Evolutionary conservation across 75 land plant species (phyloP).

Genomic region (Pinus albicaulis): DNA sequence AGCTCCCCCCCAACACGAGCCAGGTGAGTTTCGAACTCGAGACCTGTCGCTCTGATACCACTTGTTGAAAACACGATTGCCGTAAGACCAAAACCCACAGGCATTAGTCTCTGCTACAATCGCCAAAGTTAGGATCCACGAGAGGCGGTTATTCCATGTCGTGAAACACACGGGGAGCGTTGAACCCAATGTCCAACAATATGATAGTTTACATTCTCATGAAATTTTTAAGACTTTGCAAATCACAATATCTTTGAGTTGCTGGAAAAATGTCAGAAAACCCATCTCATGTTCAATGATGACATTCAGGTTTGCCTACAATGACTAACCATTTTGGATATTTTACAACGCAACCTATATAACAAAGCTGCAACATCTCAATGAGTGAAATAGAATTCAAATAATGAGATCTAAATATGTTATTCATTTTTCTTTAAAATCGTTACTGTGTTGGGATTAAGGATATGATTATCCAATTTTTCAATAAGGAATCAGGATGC

Average conservation of each 20-base stretch:
- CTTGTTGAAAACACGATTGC: too few species aligned
- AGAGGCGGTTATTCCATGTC: too few species aligned
- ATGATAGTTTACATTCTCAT: too few species aligned
- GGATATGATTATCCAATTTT: not conserved
- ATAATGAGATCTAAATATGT: not conserved
- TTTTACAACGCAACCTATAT: not conserved
- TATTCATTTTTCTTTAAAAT: not conserved
- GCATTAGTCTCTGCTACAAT: too few species aligned
- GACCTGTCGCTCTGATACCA: too few species aligned
- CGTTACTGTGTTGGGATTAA: not conserved
- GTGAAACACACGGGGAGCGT: too few species aligned
- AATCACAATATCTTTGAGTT: conserved; percentile 92
- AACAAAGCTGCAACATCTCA: not conserved
- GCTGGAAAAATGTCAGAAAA: conserved; percentile 64
- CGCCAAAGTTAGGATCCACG: too few species aligned
- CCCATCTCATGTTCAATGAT: conserved; percentile 94
- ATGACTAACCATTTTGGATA: not conserved
- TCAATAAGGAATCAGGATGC: not conserved
- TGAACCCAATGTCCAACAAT: too few species aligned
- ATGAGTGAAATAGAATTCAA: not conserved
- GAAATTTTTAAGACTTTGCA: too few species aligned
- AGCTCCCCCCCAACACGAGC: too few species aligned
- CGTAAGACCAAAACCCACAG: too few species aligned
- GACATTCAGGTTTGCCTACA: conserved; percentile 75
- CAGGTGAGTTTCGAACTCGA: too few species aligned